phyloP scores from a whole-genome alignment of 345 rosid genomes.

The Anacardium occidentale region DNA sequence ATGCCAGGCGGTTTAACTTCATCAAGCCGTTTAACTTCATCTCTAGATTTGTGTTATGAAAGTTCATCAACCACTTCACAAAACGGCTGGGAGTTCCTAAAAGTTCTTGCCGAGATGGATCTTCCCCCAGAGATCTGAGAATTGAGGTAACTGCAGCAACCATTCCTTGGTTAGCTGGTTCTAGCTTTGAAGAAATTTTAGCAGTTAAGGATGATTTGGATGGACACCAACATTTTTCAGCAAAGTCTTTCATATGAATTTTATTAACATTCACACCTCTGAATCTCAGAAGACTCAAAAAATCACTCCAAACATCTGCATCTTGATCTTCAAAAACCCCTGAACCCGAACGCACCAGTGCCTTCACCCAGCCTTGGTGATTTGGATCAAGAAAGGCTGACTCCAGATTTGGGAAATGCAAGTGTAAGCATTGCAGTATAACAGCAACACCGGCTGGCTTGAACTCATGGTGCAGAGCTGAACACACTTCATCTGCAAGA shows the following conservation, averaged over 20 bases:
- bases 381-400: constrained; percentile 42
- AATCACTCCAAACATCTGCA: constrained; percentile 67
- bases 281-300: constrained; percentile 56
- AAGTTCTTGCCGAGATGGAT: constrained; percentile 85
- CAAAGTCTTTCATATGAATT: constrained; percentile 23
- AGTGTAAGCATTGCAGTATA: constrained; percentile 75
- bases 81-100: constrained; percentile 70
- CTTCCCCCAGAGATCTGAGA: constrained; percentile 77
- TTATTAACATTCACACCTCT: constrained; percentile 48
- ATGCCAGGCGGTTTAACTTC: constrained; percentile 52
- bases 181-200: constrained; percentile 35
- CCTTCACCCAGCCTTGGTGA: constrained; percentile 56
- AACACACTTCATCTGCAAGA: constrained; percentile 70
- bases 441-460: constrained; percentile 89
- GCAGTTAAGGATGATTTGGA: constrained; percentile 35
- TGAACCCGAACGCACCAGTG: constrained; percentile 57
- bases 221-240: constrained; percentile 67
- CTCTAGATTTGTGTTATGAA: constrained; percentile 60
- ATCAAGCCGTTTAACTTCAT: constrained; percentile 60
- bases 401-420: constrained; percentile 65
- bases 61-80: constrained; percentile 81
- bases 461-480: constrained; percentile 72
- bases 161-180: constrained; percentile 50
- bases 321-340: constrained; percentile 70
- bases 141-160: constrained; percentile 67